Conservation (phyloP, 805 yeast genomes). For the Candida sphagnicola region DNA sequence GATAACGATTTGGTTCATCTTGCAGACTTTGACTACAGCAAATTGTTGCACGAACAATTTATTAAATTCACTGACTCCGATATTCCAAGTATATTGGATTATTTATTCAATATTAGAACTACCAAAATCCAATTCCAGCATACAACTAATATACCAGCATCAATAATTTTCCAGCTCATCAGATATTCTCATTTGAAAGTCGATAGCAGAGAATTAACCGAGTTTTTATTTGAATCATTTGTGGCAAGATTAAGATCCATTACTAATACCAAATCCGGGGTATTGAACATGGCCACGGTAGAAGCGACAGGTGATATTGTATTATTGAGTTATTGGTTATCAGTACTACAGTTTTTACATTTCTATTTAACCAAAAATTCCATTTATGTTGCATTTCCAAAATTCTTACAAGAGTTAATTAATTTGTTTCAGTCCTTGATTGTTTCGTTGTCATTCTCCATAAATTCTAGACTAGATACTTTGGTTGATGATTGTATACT, state of each 20-base stretch:
- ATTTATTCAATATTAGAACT: slow-evolving; percentile 43
- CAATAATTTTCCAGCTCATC: slow-evolving; percentile 64
- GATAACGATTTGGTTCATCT: slow-evolving; percentile 25
- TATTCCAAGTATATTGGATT: slow-evolving; percentile 47
- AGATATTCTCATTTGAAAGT: slow-evolving; percentile 61
- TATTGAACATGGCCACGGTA: slow-evolving; percentile 38
- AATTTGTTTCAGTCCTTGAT: slow-evolving; percentile 56
- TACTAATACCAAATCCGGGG: slow-evolving; percentile 59
- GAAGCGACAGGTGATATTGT: slow-evolving; percentile 60
- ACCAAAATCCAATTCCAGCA: slow-evolving; percentile 35
- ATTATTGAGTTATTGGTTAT: slow-evolving; percentile 80
- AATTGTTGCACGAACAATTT: slow-evolving; percentile 53
- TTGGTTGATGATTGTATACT: slow-evolving; percentile 65
- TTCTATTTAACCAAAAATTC: slow-evolving; percentile 70
- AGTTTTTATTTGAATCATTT: slow-evolving; percentile 56
- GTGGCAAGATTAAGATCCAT: slow-evolving; percentile 58
- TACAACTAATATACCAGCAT: slow-evolving; percentile 59
- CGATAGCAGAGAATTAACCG: slow-evolving; percentile 53
- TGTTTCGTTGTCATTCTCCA: slow-evolving; percentile 62
- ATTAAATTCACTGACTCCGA: slow-evolving; percentile 58
- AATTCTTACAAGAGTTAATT: slow-evolving; percentile 59
- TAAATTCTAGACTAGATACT: slow-evolving; percentile 55
- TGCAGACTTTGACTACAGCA: slow-evolving; percentile 53
- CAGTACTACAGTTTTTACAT: slow-evolving; percentile 70
- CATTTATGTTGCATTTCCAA: slow-evolving; percentile 53